Base-by-base conservation (phyloP, 352 stramenopile species). In the Phytophthora brassicae region DNA sequence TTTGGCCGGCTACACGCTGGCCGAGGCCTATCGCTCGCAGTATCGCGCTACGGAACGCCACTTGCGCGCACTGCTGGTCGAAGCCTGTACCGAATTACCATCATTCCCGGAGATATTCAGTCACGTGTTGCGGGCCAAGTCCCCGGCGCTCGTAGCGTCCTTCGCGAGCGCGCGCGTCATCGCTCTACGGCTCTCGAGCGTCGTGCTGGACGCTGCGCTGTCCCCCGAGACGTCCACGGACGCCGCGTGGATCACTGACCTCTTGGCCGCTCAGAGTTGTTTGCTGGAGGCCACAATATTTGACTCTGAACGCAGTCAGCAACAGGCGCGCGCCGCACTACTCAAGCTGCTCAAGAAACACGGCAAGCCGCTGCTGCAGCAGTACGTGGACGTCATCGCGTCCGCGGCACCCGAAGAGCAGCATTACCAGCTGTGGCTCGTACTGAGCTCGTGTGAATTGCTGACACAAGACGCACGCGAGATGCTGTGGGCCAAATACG, bases 391-490 rank as follows among this genome's bases (percentile, higher is more conserved):
- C 13, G 68, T 71, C 7, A 46, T 88, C 9, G 56, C 50, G 1
- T 24, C 61, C 3, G 64, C 71, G 0, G 23, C 63, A 4, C 62
- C 63, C 1, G 81, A 90, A 47, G 59, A 75, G 50, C 71, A 80
- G 60, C 70, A 89, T 41, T 94, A 77, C 52, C 70, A 77, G 47
- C 68, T 94, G 16, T 94, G 82, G 82, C 54, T 76, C 3, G 73
- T 75, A 43, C 68, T 94, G n/a, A 71, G 71, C 29, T 44, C 55
- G 8, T 56, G 58, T 44, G 45, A 72, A 7, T 28, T 66, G 20
- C 59, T 90, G 11, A 56, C 66, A 0, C 53, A 47, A 16, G 64
- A 70, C 7, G 66, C 60, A 3, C 59, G 79, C 47, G 75, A 89
- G 45, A 59, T 73, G 44, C 44, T 91, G 28, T 91, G 76, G 67